phyloP scores from a whole-genome alignment of 1,284 basidiomycete genomes.

The Cryptococcus sp. region DNA sequence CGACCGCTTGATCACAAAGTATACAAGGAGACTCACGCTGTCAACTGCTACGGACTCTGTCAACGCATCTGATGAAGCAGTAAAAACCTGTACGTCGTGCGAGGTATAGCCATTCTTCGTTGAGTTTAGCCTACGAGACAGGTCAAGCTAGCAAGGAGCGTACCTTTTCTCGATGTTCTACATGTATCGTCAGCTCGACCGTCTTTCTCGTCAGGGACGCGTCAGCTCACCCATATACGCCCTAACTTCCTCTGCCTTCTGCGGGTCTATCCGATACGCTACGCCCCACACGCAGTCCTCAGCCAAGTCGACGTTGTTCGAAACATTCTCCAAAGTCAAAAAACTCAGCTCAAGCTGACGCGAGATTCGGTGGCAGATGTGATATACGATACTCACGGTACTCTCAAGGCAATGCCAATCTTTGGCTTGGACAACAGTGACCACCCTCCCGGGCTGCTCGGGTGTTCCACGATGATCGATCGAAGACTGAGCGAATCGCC shows the following conservation, averaged over 20 bases:
- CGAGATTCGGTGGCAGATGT: background rate
- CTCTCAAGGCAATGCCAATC: conserved; percentile 44
- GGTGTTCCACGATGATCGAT: conserved; percentile 51
- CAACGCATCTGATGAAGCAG: conserved; percentile 10
- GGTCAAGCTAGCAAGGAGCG: background rate
- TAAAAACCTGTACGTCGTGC: conserved; percentile 40
- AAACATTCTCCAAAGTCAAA: background rate
- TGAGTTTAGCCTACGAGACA: background rate
- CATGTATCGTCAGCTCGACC: conserved; percentile 7
- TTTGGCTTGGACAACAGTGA: conserved; percentile 45
- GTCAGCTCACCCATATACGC: conserved; percentile 39
- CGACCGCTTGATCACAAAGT: background rate
- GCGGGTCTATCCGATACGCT: conserved; percentile 44
- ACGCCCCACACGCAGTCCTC: conserved; percentile 50
- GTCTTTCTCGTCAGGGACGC: background rate
- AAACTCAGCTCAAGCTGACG: no score
- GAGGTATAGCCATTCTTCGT: conserved; percentile 45
- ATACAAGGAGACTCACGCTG: conserved; percentile 17
- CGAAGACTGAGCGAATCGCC: conserved; percentile 51
- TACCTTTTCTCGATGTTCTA: conserved; percentile 45
- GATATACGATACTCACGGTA: conserved; percentile 21
- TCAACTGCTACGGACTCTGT: conserved; percentile 30
- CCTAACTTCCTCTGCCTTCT: conserved; percentile 39
- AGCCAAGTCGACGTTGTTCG: conserved; percentile 7
- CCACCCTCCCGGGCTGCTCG: conserved; percentile 44